Percentiles rank a stretch among this genome's conserved stretches.
phyloP scores from a whole-genome alignment of 2,329 filamentous ascomycete genomes.

The Curvularia sp. region DNA sequence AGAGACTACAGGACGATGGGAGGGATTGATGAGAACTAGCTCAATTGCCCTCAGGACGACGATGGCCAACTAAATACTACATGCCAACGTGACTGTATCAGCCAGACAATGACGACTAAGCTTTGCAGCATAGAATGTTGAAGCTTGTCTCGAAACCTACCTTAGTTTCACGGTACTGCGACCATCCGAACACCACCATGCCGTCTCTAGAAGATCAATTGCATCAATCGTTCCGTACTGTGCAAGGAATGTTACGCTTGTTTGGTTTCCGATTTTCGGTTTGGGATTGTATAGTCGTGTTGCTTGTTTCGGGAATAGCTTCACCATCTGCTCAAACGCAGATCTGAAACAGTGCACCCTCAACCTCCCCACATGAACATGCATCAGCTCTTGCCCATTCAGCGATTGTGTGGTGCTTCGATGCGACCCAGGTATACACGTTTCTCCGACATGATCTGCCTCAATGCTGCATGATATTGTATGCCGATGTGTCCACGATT shows the following conservation, averaged over 20 bases:
- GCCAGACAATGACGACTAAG: slow-evolving; percentile 16
- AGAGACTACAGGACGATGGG: slow-evolving; percentile 29
- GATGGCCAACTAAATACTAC: slow-evolving; percentile 5
- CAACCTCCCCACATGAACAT: neutral
- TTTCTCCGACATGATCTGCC: slow-evolving; percentile 1
- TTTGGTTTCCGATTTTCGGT: slow-evolving; percentile 24
- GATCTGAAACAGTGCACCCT: slow-evolving; percentile 38
- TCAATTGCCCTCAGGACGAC: slow-evolving; percentile 11
- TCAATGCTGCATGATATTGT: neutral
- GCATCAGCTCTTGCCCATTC: slow-evolving; percentile 5
- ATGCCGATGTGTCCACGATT: neutral
- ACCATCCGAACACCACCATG: slow-evolving; percentile 8
- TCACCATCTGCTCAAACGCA: slow-evolving; percentile 35
- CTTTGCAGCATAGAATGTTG: slow-evolving; percentile 24
- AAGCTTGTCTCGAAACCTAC: slow-evolving; percentile 33
- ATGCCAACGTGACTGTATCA: neutral
- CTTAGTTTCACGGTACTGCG: slow-evolving; percentile 35
- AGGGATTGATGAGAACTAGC: slow-evolving; percentile 11
- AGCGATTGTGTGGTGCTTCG: neutral
- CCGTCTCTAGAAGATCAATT: slow-evolving; percentile 1
- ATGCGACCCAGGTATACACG: neutral
- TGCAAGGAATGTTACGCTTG: slow-evolving; percentile 23
- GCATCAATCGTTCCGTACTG: slow-evolving; percentile 9
- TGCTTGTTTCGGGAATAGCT: slow-evolving; percentile 34
- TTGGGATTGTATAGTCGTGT: slow-evolving; percentile 14